These are phyloP conservation scores for Chlamydomonas sp. DNA, from an alignment of 139 green algal species.

Conservation along the genomic window DNA sequence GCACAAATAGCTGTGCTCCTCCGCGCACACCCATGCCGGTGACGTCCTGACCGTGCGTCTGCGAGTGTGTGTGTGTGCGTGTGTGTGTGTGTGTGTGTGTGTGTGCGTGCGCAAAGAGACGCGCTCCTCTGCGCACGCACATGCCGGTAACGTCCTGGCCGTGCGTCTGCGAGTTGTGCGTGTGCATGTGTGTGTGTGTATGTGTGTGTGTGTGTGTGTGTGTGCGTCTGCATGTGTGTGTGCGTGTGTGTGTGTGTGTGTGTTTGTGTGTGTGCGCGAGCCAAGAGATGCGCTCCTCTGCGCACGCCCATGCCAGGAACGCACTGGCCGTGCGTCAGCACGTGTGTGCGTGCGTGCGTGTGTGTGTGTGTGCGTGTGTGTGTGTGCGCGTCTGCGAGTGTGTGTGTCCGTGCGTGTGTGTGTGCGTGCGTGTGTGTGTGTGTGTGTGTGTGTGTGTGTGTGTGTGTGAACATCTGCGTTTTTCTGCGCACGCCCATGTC, in stretches of 20 bases:
- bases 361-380: too few relatives aligned
- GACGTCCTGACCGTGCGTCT: conserved; percentile 16
- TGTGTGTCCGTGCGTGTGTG: too few relatives aligned
- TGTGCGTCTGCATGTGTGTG: too few relatives aligned
- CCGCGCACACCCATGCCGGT: conserved; percentile 17
- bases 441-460: conserved; percentile 22
- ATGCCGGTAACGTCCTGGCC: background rate
- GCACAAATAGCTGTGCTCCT: conserved; percentile 28
- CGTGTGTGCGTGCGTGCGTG: too few relatives aligned
- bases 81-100: too few relatives aligned
- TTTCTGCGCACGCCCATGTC: conserved; percentile 18
- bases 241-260: too few relatives aligned
- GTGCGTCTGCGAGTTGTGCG: conserved; percentile 49
- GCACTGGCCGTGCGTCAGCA: too few relatives aligned
- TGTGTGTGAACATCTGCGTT: conserved; percentile 32
- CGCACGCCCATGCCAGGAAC: conserved; percentile 14
- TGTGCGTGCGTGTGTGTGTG: too few relatives aligned
- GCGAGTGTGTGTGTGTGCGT: too few relatives aligned
- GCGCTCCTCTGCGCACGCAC: conserved; percentile 15
- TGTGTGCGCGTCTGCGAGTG: too few relatives aligned
- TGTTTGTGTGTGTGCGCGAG: too few relatives aligned
- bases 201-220: conserved; percentile 24
- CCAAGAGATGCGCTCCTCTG: conserved; percentile 28
- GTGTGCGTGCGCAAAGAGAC: conserved; percentile 36
- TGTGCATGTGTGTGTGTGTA: too few relatives aligned